Evolutionary conservation across 805 yeast genomes (phyloP), one percentile per base, ranked within the genome.

Genomic region (Candida namnaoensis): DNA sequence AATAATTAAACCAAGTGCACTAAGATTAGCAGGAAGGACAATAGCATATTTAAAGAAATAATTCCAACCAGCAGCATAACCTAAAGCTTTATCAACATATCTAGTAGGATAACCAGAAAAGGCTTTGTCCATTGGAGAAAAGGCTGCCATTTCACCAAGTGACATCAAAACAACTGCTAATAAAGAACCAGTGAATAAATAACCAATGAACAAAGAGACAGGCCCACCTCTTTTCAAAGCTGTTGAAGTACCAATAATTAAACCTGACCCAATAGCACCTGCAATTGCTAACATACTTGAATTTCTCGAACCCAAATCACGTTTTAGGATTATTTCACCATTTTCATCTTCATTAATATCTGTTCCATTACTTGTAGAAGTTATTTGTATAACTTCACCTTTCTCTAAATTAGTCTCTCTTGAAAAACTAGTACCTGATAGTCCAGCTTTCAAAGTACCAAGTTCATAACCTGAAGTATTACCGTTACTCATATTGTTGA

Each of bases 221-320:
- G 81, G 79, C 2, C 81, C 82, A 44, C 75, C 75, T 10, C 56
- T 57, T 12, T 59, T 52, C 45, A 78, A 66, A 1, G 77, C 68
- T 14, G 61, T 56, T 11, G 82, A 82, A 10, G 72, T 58, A 40
- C 81, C 80, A 41, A 77, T 68, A 47, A 78, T 76, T 42, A 76
- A 60, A 44, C 82, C 82, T 12, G 80, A 72, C 35, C 82, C 84
- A 36, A 78, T 73, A 35, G 76, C 68, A 37, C 83, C 81, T 13
- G 80, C 81, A 38, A 78, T 74, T 41, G 83, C 80, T 46, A 78
- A 75, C 80, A 79, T 76, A 45, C 72, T 78, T 44, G 78, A 58
- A 52, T 76, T 81, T 49, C 81, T 35, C n/a, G 5, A 7, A 7
- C 10, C 10, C 12, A 30, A 30, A 5, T 30, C 28, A 6, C 28